Evolutionary conservation across 441 rosid genomes (phyloP), one percentile per base, ranked within the genome.

Genomic region (Dalechampia spathulata): DNA sequence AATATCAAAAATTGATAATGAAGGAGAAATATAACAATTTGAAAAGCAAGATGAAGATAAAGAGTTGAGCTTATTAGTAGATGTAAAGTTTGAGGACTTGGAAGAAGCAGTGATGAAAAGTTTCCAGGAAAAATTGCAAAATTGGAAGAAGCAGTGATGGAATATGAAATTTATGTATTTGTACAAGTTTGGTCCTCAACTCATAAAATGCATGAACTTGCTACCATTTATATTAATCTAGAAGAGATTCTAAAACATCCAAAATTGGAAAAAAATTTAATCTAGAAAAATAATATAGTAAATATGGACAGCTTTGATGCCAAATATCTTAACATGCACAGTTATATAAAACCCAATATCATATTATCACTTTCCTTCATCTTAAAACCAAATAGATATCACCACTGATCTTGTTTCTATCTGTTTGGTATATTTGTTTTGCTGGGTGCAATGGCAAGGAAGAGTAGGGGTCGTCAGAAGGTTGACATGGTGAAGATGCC

Each of bases 381-480:
- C 1, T 12, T 5, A 1, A 6, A 37, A 6, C 4, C 1, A 4
- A 12, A 37, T 13, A 39, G 4, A 39, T 14, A 0, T 6, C 4
- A 30, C 8, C 8, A 30, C 12, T 36, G 14, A 7, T 36, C 39
- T 36, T 36, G 39, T 9, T 36, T 36, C 14, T 36, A 15, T 10
- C n/a, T n/a, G n/a, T n/a, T n/a, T n/a, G n/a, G n/a, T n/a, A n/a
- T n/a, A n/a, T n/a, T n/a, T n/a, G n/a, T n/a, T n/a, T n/a, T n/a
- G n/a, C n/a, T n/a, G n/a, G 1, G 42, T 3, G 4, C 6, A 5
- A 39, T 81, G 90, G 57, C 17, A 49, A 82, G 50, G 27, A 79
- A 67, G 59, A 66, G 51, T 17, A 52, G 45, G 25, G 83, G 86
- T 16, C 72, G 86, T 13, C 83, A 73, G 15, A 80, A 73, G 70